Conservation (phyloP, 2,329 filamentous ascomycete genomes). For the Neoscytalidium dimidiatum region DNA sequence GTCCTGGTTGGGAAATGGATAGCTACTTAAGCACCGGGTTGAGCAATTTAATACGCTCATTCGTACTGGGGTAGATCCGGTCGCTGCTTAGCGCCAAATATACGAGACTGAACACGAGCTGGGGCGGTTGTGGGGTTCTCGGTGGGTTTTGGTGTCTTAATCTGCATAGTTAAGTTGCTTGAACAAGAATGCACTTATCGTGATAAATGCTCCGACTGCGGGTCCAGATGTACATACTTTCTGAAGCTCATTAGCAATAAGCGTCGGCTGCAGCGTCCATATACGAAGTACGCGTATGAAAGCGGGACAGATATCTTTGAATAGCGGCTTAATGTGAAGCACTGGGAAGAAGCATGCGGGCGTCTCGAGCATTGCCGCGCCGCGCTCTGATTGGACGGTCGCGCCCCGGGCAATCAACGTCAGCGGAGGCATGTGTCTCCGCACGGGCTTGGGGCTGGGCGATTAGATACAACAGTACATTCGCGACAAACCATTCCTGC, state of each 20-base stretch:
- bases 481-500: conserved; percentile 18
- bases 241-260: too few relatives aligned
- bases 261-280: too few relatives aligned
- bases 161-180: too few relatives aligned
- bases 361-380: neutral
- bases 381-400: neutral
- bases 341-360: neutral
- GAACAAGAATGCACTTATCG: neutral
- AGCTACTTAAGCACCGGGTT: neutral
- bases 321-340: neutral
- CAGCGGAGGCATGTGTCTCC: conserved; percentile 5
- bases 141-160: too few relatives aligned
- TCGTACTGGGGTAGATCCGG: too few relatives aligned
- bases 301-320: neutral
- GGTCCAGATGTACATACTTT: too few relatives aligned
- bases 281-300: too few relatives aligned
- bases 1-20: too few relatives aligned
- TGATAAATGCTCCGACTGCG: too few relatives aligned
- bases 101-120: too few relatives aligned
- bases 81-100: too few relatives aligned
- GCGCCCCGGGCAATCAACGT: neutral
- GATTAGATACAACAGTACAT: conserved; percentile 16
- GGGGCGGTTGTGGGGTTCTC: too few relatives aligned
- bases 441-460: neutral
- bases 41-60: neutral